phyloP scores from a whole-genome alignment of 1,284 basidiomycete genomes.

The Athelia psychrophila region DNA sequence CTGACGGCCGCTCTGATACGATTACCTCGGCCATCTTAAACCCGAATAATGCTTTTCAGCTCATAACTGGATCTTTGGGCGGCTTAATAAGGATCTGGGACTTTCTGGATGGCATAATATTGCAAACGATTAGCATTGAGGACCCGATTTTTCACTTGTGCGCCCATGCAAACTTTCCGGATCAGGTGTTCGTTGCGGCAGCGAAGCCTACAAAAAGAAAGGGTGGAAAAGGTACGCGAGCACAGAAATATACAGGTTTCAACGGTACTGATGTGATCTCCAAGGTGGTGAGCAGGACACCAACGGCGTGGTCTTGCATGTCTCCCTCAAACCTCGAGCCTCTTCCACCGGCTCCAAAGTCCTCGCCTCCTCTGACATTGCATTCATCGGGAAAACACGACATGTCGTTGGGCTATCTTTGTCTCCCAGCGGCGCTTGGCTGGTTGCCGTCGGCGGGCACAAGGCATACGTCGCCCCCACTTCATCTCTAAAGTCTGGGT shows the following conservation, averaged over 20 bases:
- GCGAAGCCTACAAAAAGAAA: slow-evolving; percentile 49
- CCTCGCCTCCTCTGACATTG: slow-evolving; percentile 50
- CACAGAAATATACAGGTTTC: not conserved
- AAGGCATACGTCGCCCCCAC: slow-evolving; percentile 79
- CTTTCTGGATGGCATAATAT: slow-evolving; percentile 81
- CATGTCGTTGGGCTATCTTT: slow-evolving; percentile 62
- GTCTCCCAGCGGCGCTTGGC: slow-evolving; percentile 79
- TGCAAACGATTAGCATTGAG: slow-evolving; percentile 70
- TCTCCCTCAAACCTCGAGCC: slow-evolving; percentile 54
- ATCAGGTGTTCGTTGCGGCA: slow-evolving; percentile 68
- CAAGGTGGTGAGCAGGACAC: slow-evolving; percentile 31
- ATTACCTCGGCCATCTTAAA: slow-evolving; percentile 80
- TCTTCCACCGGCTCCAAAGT: slow-evolving; percentile 36
- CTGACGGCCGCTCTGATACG: slow-evolving; percentile 45
- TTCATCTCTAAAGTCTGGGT: slow-evolving; percentile 57
- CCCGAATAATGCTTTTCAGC: slow-evolving; percentile 86
- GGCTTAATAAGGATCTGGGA: slow-evolving; percentile 92
- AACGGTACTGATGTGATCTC: not conserved
- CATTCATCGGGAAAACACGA: slow-evolving; percentile 68
- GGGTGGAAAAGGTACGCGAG: slow-evolving; percentile 38
- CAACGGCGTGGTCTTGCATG: slow-evolving; percentile 54
- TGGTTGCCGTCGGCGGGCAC: slow-evolving; percentile 78
- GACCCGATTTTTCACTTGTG: slow-evolving; percentile 76
- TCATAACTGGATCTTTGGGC: slow-evolving; percentile 84
- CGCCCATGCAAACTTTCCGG: slow-evolving; percentile 63